These are phyloP conservation scores for Saccharomycopsis sp. DNA, from an alignment of 805 yeast genomes.

Conservation along the genomic window DNA sequence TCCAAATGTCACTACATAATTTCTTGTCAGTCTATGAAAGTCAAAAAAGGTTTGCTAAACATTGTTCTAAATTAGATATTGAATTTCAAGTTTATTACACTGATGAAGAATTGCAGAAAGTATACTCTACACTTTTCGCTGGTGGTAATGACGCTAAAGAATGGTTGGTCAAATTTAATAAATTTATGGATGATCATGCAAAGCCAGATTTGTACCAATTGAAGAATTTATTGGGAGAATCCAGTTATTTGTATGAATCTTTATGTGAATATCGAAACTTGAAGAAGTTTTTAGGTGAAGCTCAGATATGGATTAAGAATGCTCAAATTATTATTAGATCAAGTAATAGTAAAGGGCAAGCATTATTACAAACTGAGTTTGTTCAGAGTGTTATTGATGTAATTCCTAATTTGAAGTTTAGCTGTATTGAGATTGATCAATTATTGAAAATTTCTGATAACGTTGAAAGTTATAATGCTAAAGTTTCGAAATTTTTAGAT, in stretches of 20 bases:
- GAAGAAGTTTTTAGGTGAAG: conserved; percentile 35
- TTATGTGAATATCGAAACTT: conserved; percentile 34
- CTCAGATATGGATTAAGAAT: conserved; percentile 46
- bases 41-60: conserved; percentile 16
- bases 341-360: conserved; percentile 1
- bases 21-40: conserved; percentile 25
- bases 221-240: conserved; percentile 41
- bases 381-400: conserved; percentile 31
- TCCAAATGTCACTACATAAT: conserved; percentile 29
- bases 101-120: conserved; percentile 44
- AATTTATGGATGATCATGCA: conserved; percentile 32
- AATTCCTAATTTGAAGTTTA: conserved; percentile 44
- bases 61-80: conserved; percentile 25
- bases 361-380: conserved; percentile 2
- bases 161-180: conserved; percentile 46
- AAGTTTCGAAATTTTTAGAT: conserved; percentile 36
- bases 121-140: conserved; percentile 32
- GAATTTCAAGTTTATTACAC: conserved; percentile 42
- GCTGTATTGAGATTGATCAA: conserved; percentile 54
- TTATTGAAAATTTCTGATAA: conserved; percentile 46
- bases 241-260: conserved; percentile 42
- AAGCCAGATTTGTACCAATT: conserved; percentile 43
- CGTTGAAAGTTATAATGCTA: conserved; percentile 43
- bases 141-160: conserved; percentile 40
- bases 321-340: conserved; percentile 41